Conservation (phyloP, 768 basidiomycete genomes). For the Butyriboletus loyo region DNA sequence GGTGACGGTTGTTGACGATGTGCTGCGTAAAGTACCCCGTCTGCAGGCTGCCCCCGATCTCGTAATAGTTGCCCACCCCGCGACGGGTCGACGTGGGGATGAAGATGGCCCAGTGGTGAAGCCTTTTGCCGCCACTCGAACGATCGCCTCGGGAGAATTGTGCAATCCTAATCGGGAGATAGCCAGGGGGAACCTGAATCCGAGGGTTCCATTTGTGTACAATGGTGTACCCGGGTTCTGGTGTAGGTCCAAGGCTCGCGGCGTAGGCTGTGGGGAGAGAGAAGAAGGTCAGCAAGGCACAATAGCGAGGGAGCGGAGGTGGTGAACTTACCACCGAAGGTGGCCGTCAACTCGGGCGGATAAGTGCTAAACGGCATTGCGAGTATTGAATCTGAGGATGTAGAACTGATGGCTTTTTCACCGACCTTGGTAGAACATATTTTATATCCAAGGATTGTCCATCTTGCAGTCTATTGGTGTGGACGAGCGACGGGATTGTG, state of each 20-base stretch:
- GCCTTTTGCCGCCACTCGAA: neutral
- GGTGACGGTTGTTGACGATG: conserved; percentile 11
- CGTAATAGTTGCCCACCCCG: conserved; percentile 21
- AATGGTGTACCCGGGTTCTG: neutral
- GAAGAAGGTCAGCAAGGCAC: neutral
- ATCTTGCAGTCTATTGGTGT: neutral
- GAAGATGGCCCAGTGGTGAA: conserved; percentile 22
- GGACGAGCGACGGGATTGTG: conserved; percentile 1
- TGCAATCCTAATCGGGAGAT: conserved; percentile 13
- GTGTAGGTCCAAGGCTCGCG: neutral
- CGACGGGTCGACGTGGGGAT: conserved; percentile 18
- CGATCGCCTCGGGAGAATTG: conserved; percentile 14
- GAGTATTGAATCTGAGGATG: neutral
- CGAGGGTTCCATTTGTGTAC: conserved; percentile 1
- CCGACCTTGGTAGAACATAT: too few relatives aligned
- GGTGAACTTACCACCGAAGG: conserved; percentile 6
- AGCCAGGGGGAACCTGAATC: conserved; percentile 9
- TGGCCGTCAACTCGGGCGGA: conserved; percentile 8
- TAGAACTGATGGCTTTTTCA: neutral
- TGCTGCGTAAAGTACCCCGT: conserved; percentile 14
- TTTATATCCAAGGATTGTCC: too few relatives aligned
- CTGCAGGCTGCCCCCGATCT: conserved; percentile 9
- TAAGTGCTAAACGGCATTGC: conserved; percentile 1
- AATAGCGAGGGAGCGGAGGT: too few relatives aligned
- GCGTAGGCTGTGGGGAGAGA: conserved; percentile 2